phyloP scores from a whole-genome alignment of 345 rosid genomes.

The Eucalyptus tenuipes region DNA sequence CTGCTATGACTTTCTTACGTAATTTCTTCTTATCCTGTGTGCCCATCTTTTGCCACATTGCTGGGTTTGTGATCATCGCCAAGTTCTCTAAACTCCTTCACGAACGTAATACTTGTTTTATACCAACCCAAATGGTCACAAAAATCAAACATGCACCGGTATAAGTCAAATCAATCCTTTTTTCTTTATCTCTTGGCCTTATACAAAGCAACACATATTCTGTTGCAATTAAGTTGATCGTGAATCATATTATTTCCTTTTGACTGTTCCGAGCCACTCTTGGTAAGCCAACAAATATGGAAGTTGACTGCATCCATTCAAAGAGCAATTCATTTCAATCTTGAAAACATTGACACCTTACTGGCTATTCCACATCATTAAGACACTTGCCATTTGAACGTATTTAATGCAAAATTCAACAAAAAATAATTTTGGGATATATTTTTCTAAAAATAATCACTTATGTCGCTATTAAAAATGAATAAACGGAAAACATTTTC shows the following conservation, averaged over 20 bases:
- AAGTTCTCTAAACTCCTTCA: not conserved
- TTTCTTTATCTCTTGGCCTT: not conserved
- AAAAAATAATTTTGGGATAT: too few relatives aligned
- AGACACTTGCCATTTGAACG: not conserved
- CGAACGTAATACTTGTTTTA: not conserved
- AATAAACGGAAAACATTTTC: too few relatives aligned
- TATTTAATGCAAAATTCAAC: not conserved
- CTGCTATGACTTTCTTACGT: too few relatives aligned
- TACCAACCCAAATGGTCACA: not conserved
- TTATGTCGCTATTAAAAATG: too few relatives aligned
- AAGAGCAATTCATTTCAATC: not conserved
- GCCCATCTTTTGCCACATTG: not conserved
- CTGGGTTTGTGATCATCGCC: not conserved
- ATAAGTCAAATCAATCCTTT: not conserved
- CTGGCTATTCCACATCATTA: not conserved
- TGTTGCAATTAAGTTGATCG: not conserved
- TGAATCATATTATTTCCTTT: not conserved
- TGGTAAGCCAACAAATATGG: not conserved
- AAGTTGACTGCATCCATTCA: not conserved
- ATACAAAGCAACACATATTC: not conserved
- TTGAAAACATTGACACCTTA: not conserved
- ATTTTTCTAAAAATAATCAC: too few relatives aligned
- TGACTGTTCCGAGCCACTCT: not conserved
- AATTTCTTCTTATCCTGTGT: not conserved
- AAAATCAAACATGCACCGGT: not conserved